Evolutionary conservation across 1,284 basidiomycete species (phyloP).

Genomic region (Abortiporus biennis): DNA sequence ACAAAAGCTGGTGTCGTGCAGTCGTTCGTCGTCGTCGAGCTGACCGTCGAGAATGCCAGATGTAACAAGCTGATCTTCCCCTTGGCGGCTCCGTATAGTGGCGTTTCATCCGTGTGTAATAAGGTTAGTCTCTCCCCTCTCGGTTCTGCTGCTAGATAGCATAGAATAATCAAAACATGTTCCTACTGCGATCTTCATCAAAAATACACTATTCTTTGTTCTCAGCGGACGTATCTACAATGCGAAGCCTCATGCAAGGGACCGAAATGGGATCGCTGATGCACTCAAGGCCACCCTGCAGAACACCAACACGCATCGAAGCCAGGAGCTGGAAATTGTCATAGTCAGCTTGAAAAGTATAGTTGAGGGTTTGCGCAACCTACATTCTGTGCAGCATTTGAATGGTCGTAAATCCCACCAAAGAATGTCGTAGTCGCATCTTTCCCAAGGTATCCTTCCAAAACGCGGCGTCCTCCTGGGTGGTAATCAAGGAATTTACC

Average conservation of each 20-base stretch:
- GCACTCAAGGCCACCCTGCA: constrained; percentile 65
- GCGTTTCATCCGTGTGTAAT: too few relatives aligned
- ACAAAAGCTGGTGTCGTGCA: too few relatives aligned
- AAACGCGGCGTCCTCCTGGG: constrained; percentile 68
- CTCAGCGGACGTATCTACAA: too few relatives aligned
- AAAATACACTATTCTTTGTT: background rate
- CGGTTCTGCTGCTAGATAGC: too few relatives aligned
- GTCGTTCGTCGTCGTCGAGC: too few relatives aligned
- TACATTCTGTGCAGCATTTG: constrained; percentile 81
- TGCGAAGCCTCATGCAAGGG: constrained; percentile 29
- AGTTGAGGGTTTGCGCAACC: too few relatives aligned
- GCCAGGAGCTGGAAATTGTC: constrained; percentile 62
- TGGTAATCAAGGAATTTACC: constrained; percentile 72
- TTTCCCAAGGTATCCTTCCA: constrained; percentile 63
- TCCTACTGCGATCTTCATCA: background rate
- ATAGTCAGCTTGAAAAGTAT: background rate
- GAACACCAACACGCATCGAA: constrained; percentile 77
- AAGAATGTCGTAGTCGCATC: constrained; percentile 82
- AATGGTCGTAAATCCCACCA: constrained; percentile 79
- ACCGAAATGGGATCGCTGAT: constrained; percentile 30
- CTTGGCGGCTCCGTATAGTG: background rate
- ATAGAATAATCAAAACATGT: too few relatives aligned
- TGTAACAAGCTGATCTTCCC: background rate
- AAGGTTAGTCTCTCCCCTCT: too few relatives aligned
- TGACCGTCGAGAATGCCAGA: background rate